phyloP scores from a whole-genome alignment of 306 rosid genomes.

The Lathyrus oleraceus region DNA sequence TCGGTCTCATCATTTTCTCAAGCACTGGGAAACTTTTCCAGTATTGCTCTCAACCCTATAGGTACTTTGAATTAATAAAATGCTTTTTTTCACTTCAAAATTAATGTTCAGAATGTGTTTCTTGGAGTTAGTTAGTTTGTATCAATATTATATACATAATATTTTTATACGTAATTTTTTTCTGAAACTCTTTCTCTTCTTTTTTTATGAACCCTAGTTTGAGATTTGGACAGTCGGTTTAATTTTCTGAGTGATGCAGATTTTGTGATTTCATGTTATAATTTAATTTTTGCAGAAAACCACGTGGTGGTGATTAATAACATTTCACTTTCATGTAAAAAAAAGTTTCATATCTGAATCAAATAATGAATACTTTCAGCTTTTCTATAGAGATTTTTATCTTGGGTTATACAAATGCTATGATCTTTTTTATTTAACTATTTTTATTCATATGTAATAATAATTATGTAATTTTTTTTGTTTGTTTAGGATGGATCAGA shows the following conservation, averaged over 20 bases:
- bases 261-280: not conserved
- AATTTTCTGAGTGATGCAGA: not conserved
- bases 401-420: too few species aligned
- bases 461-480: not conserved
- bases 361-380: not conserved
- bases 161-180: not conserved
- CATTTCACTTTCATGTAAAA: not conserved
- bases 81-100: too few species aligned
- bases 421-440: not conserved
- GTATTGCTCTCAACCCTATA: constrained; percentile 50
- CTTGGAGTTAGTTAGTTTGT: not conserved
- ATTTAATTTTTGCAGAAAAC: not conserved
- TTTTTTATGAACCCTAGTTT: not conserved
- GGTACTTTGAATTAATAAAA: constrained; percentile 30
- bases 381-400: not conserved
- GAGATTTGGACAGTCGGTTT: not conserved
- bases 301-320: not conserved
- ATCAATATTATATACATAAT: not conserved
- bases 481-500: constrained; percentile 64
- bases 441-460: not conserved
- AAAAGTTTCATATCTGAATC: not conserved
- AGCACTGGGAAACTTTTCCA: constrained; percentile 57
- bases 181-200: not conserved
- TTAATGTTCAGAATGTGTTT: not conserved
- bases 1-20: constrained; percentile 69